Percentiles rank a stretch among this genome's conserved stretches.
Conservation (phyloP, 75 land plant genomes). For the Picea sitchensis region DNA sequence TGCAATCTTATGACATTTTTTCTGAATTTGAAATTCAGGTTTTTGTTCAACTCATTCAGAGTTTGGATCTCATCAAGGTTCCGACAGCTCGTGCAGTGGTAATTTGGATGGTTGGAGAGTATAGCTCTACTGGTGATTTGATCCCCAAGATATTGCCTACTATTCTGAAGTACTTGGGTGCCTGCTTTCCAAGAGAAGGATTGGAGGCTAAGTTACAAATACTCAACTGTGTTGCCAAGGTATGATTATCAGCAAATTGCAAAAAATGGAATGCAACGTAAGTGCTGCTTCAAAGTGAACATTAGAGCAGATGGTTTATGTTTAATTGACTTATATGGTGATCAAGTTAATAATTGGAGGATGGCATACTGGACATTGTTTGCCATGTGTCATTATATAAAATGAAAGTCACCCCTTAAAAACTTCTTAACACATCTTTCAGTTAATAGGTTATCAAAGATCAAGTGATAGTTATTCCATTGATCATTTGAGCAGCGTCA, state of each 20-base stretch:
- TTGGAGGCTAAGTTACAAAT: constrained; percentile 86
- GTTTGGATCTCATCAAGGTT: constrained; percentile 68
- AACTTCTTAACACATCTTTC: no score
- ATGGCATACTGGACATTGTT: no score
- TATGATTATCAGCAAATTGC: constrained; percentile 17
- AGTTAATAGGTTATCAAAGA: no score
- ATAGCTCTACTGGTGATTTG: constrained; percentile 45
- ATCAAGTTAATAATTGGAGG: no score
- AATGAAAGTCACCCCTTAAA: no score
- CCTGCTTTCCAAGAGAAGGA: constrained; percentile 63
- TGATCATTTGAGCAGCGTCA: no score
- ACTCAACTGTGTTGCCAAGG: constrained; percentile 78
- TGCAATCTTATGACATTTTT: not conserved
- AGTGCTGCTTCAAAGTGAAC: not conserved
- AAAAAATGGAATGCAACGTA: not conserved
- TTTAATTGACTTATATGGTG: no score
- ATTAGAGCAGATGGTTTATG: no score
- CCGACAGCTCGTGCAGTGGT: constrained; percentile 82
- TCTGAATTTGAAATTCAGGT: constrained; percentile 49
- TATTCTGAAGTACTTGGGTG: constrained; percentile 73
- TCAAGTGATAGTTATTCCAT: no score
- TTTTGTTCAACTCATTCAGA: constrained; percentile 58
- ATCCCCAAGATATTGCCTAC: constrained; percentile 52
- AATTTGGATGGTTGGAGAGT: constrained; percentile 95
- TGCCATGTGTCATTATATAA: no score